These are phyloP conservation scores for Leonotis leonurus DNA, from an alignment of 257 asterid genomes.

Conservation along the genomic window DNA sequence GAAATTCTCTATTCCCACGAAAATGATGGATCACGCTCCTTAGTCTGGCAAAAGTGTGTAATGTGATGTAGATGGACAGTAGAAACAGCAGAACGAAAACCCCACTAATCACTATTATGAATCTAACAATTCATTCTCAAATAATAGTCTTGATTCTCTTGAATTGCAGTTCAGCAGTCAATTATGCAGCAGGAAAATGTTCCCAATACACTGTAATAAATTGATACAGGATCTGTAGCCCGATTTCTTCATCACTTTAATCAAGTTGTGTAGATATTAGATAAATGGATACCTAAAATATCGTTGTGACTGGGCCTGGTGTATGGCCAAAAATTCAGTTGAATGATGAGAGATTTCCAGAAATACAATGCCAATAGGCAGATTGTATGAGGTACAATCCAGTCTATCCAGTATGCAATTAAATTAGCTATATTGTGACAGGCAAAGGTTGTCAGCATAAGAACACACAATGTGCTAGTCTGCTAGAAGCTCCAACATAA, in stretches of 20 bases:
- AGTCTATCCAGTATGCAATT: background rate
- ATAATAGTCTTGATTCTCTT: background rate
- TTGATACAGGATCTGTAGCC: background rate
- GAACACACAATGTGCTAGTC: background rate
- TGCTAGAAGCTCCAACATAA: background rate
- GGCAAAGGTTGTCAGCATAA: too few species aligned
- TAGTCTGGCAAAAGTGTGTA: conserved; percentile 38
- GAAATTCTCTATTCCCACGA: conserved; percentile 74
- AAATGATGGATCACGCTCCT: conserved; percentile 74
- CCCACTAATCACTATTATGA: background rate
- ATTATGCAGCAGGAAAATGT: background rate
- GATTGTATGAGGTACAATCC: background rate
- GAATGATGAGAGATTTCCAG: background rate
- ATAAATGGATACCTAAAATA: background rate
- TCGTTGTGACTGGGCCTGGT: background rate
- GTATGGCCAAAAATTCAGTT: background rate
- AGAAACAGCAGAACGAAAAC: background rate
- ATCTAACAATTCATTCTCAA: background rate
- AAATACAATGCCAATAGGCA: background rate
- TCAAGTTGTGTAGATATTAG: too few species aligned
- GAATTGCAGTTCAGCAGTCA: background rate
- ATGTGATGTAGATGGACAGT: conserved; percentile 5
- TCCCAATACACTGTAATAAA: background rate
- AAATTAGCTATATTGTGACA: background rate
- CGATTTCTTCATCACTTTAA: background rate